Evolutionary conservation across 352 stramenopile genomes (phyloP), one percentile per base, ranked within the genome.

Genomic region (Phytophthora tentaculata): DNA sequence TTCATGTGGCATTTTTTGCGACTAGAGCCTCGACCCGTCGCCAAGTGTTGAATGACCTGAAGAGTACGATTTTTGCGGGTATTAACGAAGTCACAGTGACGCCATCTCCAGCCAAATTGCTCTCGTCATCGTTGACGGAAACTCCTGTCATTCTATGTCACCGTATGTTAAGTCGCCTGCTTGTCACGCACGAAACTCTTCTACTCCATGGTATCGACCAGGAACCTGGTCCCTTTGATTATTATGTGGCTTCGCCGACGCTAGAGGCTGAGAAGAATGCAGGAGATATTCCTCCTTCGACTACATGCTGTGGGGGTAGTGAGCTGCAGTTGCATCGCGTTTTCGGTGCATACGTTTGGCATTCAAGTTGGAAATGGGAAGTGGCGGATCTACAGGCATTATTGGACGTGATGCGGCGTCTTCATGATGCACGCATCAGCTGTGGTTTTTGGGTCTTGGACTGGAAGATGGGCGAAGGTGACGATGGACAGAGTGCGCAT

Each of bases 1-100:
- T 96, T 35, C 85, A 96, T 61, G 82, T 95, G 28, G 89, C 89
- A n/a, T 96, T 96, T 50, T 96, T 94, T 43, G 82, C 87, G n/a
- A 90, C 83, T 19, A 83, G 69, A 41, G 73, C 83, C 24, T 83
- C 82, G 2, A 81, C 75, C 12, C 76, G 89, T 9, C 86, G 88
- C 13, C 71, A 89, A 32, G 83, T 88, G n/a, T 66, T 96, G 5
- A 73, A 76, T 37, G 88, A 95, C 54, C 53, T 96, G 44, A 95
- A 94, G 52, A 75, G 41, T 24, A 84, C 70, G 23, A 88, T 95
- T 48, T 79, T 88, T 50, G 63, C 63, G 0, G 74, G 73, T 17
- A 73, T 92, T 7, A 91, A 84, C 47, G 83, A 92, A 44, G 56
- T 74, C 17, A 22, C 67, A 66, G 53, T 73, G 23, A 64, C 61